Conservation (phyloP, 1,284 basidiomycete genomes). For the Apiotrichum sp. region DNA sequence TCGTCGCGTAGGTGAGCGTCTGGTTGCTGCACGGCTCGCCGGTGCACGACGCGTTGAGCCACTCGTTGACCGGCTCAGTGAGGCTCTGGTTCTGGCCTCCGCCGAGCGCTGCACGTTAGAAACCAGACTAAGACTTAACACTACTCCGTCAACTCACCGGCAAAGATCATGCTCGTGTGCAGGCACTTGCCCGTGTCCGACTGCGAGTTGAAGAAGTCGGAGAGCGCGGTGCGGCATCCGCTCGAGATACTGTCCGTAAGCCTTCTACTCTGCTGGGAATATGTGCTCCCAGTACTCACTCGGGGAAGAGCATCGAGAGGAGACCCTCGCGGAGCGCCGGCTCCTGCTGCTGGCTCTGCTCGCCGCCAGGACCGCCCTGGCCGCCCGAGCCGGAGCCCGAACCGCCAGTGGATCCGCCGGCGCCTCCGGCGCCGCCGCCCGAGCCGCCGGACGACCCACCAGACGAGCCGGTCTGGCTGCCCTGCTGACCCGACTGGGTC, state of each 20-base stretch:
- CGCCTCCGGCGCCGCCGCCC: background rate
- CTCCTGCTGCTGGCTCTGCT: background rate
- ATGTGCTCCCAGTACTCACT: no score
- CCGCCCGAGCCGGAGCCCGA: background rate
- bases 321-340: background rate
- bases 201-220: slow-evolving; percentile 9
- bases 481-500: no score
- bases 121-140: no score
- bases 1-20: slow-evolving; percentile 29
- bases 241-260: background rate
- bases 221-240: slow-evolving; percentile 2
- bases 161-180: slow-evolving; percentile 16
- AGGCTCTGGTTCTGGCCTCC: slow-evolving; percentile 11
- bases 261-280: no score
- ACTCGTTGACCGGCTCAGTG: slow-evolving; percentile 23
- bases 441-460: background rate
- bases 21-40: slow-evolving; percentile 35
- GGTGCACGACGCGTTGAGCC: slow-evolving; percentile 32
- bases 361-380: background rate
- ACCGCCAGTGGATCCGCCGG: no score
- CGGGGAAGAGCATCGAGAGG: background rate
- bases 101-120: no score
- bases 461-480: background rate
- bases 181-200: slow-evolving; percentile 21
- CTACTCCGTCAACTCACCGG: slow-evolving; percentile 8